A percentile compares a stretch with the other conserved stretches of the same genome.
Conservation (phyloP, 75 land plant genomes). For the Pinus taeda region DNA sequence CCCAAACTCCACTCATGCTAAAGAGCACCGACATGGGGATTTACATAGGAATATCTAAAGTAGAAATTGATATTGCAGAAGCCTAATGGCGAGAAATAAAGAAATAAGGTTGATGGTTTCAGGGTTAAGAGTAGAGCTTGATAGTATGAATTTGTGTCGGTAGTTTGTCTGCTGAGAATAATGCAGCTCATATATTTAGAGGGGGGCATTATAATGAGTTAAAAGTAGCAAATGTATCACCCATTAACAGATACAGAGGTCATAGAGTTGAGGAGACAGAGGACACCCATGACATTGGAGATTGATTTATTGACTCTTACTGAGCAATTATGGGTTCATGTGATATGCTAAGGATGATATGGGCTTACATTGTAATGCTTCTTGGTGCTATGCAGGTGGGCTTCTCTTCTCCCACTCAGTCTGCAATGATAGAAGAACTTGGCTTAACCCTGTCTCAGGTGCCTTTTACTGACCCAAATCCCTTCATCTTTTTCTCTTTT, state of each 20-base stretch:
- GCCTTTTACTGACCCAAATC: background rate
- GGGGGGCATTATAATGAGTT: no score
- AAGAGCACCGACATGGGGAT: no score
- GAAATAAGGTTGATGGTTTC: no score
- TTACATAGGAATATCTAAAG: no score
- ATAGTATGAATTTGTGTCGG: no score
- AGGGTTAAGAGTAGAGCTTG: no score
- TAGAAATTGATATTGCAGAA: no score
- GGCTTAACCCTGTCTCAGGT: constrained; percentile 39
- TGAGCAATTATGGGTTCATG: background rate
- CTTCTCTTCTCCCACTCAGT: constrained; percentile 35
- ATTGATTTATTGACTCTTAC: background rate
- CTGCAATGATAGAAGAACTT: constrained; percentile 28
- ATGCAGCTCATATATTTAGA: no score
- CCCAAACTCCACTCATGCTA: no score
- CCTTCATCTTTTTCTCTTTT: constrained; percentile 6
- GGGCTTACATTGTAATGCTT: constrained; percentile 8
- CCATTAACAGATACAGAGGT: background rate
- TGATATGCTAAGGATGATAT: background rate
- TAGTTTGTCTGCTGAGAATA: no score
- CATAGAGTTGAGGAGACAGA: background rate
- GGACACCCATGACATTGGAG: background rate
- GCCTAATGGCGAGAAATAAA: no score
- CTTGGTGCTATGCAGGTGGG: constrained; percentile 34
- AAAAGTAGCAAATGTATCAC: no score